Evolutionary conservation across 345 rosid genomes (phyloP), one percentile per base, ranked within the genome.

Genomic region (Eucalyptus cladocalyx): DNA sequence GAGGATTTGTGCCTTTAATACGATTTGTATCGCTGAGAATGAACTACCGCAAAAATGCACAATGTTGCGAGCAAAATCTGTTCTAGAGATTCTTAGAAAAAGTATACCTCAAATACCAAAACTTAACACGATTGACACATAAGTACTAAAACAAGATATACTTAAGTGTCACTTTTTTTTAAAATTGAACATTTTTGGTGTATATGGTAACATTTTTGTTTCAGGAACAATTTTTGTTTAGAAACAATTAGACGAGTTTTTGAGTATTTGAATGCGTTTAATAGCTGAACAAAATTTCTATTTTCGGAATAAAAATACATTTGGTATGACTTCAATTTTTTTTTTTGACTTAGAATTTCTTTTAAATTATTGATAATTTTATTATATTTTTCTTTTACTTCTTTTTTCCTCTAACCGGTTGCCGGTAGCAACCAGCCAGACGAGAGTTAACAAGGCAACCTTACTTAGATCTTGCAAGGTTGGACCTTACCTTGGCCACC

Each of bases 351-450:
- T 19, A 3, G 10, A 53, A 19, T 19, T 53, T 53, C 0, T 53
- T 53, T 53, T 8, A 53, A 53, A 1, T 53, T 53, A 53, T 3
- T 53, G 24, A 53, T 53, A 53, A 53, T 53, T 53, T 53, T 19
- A 19, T 53, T 53, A 19, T 8, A 19, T 19, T 53, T 53, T 53
- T 19, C 10, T 53, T 53, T 53, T 53, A 53, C 24, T 53, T 53
- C 10, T n/a, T 53, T 53, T 24, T 19, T 53, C 58, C 58, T 53
- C 24, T 53, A 19, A 0, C 0, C 0, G 4, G 4, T 53, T 53
- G 56, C 4, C 0, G 1, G 4, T 19, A 53, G 24, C 4, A 0
- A 53, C 23, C 0, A 53, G 0, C 24, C 0, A 53, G 2, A 3
- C 0, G 1, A 53, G 0, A 53, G 56, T 0, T 8, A 2, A 0